phyloP scores from a whole-genome alignment of 164 flowering plant species.

The Stephania yunnanensis region DNA sequence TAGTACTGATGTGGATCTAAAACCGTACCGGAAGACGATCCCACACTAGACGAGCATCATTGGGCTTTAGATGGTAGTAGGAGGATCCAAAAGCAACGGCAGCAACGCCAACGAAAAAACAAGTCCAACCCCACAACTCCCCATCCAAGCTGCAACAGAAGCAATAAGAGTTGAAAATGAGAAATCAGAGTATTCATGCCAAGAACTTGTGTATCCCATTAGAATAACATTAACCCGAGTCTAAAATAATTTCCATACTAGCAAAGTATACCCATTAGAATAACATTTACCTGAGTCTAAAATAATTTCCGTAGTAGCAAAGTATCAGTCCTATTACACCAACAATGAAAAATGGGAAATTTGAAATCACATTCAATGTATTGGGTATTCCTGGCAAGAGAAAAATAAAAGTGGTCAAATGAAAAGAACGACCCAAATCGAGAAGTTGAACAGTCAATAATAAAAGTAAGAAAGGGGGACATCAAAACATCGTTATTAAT shows the following conservation, averaged over 20 bases:
- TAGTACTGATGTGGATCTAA: not conserved
- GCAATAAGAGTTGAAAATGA: not conserved
- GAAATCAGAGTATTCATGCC: not conserved
- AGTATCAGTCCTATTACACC: constrained; percentile 78
- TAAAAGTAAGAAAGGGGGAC: not conserved
- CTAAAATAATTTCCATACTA: constrained; percentile 53
- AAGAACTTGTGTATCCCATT: not conserved
- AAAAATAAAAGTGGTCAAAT: constrained; percentile 10
- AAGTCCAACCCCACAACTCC: constrained; percentile 83
- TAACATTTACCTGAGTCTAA: constrained; percentile 52
- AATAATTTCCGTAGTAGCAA: constrained; percentile 59
- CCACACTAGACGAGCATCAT: constrained; percentile 92
- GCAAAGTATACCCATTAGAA: constrained; percentile 41
- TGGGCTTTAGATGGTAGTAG: constrained; percentile 85
- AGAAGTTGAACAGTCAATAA: not conserved
- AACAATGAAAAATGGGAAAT: constrained; percentile 77
- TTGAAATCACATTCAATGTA: constrained; percentile 74
- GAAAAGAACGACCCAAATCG: not conserved
- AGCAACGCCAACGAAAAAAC: constrained; percentile 79
- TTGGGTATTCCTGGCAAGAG: constrained; percentile 86
- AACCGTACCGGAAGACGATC: constrained; percentile 84
- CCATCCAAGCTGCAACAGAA: constrained; percentile 55
- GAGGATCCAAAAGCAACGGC: constrained; percentile 89
- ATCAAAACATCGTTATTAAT: not conserved
- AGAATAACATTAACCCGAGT: constrained; percentile 43